Base-by-base conservation (phyloP, 108 stramenopile species). In the Skeletonema grethae region DNA sequence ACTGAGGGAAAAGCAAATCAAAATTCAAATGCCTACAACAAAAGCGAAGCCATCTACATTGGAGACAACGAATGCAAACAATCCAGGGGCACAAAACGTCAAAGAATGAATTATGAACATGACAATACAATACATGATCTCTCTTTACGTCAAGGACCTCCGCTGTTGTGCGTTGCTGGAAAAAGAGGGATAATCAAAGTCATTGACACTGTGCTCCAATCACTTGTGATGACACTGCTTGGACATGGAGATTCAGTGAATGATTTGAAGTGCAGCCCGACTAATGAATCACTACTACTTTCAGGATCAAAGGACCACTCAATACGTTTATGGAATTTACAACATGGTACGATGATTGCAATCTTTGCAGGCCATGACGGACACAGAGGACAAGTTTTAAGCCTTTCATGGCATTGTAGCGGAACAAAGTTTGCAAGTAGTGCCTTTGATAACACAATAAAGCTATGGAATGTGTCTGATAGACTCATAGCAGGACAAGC, bases 281-380 rank as follows among this genome's bases (percentile, higher is more conserved):
- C 71, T 2, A 79, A 93, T 59, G 87, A 88, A 61, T 75, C 66
- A 63, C 65, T 94, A 0, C 50, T 95, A 24, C 60, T 91, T 8
- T 84, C 86, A 35, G 88, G 92, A n/a, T 92, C 91, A 20, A 84
- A 91, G 45, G 90, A 95, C 60, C 88, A 92, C 59, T 84, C 79
- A 18, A 57, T 94, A 9, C 82, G 95, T 7, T 62, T 97, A 30
- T 97, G 97, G 97, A 95, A 96, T 76, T 28, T 95, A 13, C 68
- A 70, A 31, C 70, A 77, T 18, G 77, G 80, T 20, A 65, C 78
- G 2, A 84, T 81, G 64, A 82, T 96, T 0, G 91, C 93, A 7
- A 81, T 97, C 11, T 94, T 90, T 45, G 64, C 84, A 36, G 95
- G 95, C 0, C 95, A 91, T 45, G 61, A 85, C 43, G 95, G 94